These are phyloP conservation scores for Nitzschia putrida DNA, from an alignment of 108 stramenopile genomes.

Conservation along the genomic window DNA sequence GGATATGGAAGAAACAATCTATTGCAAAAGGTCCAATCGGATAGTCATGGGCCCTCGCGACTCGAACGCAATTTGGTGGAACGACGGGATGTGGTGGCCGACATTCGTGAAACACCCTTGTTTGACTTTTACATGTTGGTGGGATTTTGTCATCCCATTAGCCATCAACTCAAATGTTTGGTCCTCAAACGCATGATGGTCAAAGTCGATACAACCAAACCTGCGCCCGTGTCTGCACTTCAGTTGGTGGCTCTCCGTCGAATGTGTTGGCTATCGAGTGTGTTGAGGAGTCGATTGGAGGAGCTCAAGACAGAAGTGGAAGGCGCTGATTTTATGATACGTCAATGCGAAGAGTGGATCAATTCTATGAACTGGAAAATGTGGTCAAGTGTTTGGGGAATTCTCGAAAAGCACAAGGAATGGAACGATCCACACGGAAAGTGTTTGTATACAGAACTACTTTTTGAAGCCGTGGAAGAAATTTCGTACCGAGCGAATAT, in stretches of 20 bases:
- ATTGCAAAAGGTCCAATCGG: slow-evolving; percentile 25
- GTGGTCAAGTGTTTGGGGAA: slow-evolving; percentile 24
- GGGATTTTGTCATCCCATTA: slow-evolving; percentile 27
- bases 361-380: slow-evolving; percentile 15
- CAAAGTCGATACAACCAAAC: neutral
- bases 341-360: slow-evolving; percentile 10
- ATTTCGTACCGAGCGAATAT: slow-evolving; percentile 26
- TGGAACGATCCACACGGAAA: slow-evolving; percentile 11
- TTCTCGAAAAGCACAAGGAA: slow-evolving; percentile 16
- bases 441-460: slow-evolving; percentile 13
- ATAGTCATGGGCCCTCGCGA: slow-evolving; percentile 39
- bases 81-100: slow-evolving; percentile 36
- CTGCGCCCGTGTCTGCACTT: slow-evolving; percentile 12
- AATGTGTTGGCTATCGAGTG: slow-evolving; percentile 36
- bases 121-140: slow-evolving; percentile 27
- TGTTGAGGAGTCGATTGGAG: slow-evolving; percentile 1
- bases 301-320: slow-evolving; percentile 4
- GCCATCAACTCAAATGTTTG: slow-evolving; percentile 2
- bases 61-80: slow-evolving; percentile 62
- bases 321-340: neutral
- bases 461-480: slow-evolving; percentile 41
- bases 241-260: slow-evolving; percentile 45
- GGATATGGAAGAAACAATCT: slow-evolving; percentile 70
- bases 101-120: slow-evolving; percentile 31
- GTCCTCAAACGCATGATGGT: slow-evolving; percentile 11